Conservation (phyloP, 2,329 filamentous ascomycete species). For the Sporothrix dimorphospora region DNA sequence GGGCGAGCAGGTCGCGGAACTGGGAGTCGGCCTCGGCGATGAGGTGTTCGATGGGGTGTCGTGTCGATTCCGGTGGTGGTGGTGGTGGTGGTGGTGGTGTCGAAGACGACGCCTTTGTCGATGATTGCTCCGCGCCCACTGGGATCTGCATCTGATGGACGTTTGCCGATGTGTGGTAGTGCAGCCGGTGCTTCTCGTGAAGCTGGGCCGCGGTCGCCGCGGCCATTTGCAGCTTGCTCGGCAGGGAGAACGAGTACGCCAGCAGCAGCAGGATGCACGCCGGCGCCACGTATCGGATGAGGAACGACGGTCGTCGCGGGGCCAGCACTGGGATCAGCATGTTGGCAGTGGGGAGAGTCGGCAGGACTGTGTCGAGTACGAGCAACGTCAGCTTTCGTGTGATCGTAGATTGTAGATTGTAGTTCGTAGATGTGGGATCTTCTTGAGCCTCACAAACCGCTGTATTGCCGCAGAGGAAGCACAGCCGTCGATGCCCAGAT, state of each 20-base stretch:
- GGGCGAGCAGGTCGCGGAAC: conserved; percentile 48
- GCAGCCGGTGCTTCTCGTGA: conserved; percentile 15
- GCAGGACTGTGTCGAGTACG: too few relatives aligned
- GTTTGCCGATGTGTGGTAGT: conserved; percentile 10
- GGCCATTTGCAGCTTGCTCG: neutral
- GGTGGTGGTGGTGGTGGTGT: neutral
- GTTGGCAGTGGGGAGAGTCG: neutral
- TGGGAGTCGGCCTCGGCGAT: conserved; percentile 51
- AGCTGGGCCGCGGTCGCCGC: neutral
- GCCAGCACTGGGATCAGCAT: conserved; percentile 47
- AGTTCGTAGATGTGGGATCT: neutral
- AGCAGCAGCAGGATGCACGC: conserved; percentile 41
- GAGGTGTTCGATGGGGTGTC: conserved; percentile 56
- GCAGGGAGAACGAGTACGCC: conserved; percentile 41
- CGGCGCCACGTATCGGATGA: conserved; percentile 45
- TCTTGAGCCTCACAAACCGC: neutral
- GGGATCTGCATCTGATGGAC: neutral
- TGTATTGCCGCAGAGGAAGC: neutral
- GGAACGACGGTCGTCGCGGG: conserved; percentile 45
- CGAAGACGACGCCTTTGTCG: neutral
- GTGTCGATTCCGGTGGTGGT: neutral
- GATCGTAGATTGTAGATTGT: neutral
- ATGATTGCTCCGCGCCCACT: neutral
- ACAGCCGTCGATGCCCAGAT: neutral
- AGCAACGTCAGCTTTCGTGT: neutral